A percentile compares a stretch with the other conserved stretches of the same genome.
Evolutionary conservation across 208 protist species (phyloP).

Genomic region (Balamuthia mandrillaris): DNA sequence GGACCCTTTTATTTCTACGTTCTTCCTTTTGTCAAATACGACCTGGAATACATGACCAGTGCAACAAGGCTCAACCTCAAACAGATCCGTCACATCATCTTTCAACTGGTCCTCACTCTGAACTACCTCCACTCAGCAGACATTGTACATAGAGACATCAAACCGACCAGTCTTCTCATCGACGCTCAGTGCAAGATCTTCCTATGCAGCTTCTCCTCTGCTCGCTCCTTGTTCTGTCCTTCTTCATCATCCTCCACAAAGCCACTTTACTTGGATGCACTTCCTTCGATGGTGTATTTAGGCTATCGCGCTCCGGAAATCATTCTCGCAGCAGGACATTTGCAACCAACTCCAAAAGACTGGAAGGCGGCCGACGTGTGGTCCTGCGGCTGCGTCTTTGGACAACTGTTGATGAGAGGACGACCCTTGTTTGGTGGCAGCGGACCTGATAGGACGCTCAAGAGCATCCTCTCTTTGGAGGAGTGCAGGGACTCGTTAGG

Average conservation of each 20-base stretch:
- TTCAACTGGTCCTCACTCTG: not conserved
- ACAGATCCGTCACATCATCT: not conserved
- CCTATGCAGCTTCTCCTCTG: too few species aligned
- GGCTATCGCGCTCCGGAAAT: conserved; percentile 22
- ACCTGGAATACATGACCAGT: not conserved
- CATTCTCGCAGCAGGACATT: not conserved
- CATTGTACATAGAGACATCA: conserved; percentile 16
- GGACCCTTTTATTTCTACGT: not conserved
- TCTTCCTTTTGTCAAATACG: conserved; percentile 8
- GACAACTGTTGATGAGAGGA: not conserved
- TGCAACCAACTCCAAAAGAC: not conserved
- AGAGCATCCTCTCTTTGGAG: not conserved
- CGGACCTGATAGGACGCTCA: not conserved
- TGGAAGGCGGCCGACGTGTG: conserved; percentile 30
- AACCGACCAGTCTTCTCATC: not conserved
- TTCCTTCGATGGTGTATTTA: not conserved
- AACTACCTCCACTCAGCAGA: not conserved
- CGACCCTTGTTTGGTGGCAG: not conserved
- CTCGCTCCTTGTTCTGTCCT: not conserved
- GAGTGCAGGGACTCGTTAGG: not conserved
- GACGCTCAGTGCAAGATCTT: not conserved
- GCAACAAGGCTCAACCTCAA: not conserved
- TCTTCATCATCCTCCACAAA: not conserved
- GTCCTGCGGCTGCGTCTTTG: conserved; percentile 18
- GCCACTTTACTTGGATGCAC: not conserved